A percentile compares a stretch with the other conserved stretches of the same genome.
These are phyloP conservation scores for Plectranthus barbatus DNA, from an alignment of 257 asterid species.

Conservation along the genomic window DNA sequence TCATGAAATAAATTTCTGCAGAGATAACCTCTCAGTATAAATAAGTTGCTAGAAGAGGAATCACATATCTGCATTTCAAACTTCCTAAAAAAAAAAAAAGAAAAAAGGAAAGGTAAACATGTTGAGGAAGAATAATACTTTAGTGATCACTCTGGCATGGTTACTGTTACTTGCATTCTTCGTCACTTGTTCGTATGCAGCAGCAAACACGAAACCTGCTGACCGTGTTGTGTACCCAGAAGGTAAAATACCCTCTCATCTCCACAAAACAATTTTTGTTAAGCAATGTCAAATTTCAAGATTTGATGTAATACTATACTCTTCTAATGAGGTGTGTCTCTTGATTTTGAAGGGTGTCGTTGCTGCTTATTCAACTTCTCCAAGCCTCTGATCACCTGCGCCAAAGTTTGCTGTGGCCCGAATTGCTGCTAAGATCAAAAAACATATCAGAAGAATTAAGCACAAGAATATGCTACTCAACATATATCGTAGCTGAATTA, in stretches of 20 bases:
- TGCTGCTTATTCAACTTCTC: slow-evolving; percentile 30
- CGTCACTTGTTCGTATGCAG: slow-evolving; percentile 21
- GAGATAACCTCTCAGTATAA: neutral
- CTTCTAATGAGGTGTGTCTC: neutral
- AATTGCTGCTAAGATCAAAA: slow-evolving; percentile 26
- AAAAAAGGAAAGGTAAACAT: neutral
- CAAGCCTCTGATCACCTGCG: slow-evolving; percentile 23
- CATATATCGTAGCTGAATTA: neutral
- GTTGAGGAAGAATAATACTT: slow-evolving; percentile 14
- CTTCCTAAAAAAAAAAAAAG: neutral
- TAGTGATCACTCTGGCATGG: slow-evolving; percentile 25
- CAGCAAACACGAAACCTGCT: slow-evolving; percentile 11
- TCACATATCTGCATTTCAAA: neutral
- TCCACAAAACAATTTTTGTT: neutral
- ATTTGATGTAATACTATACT: neutral
- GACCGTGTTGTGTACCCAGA: slow-evolving; percentile 16
- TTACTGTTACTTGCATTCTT: slow-evolving; percentile 23
- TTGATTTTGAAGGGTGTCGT: slow-evolving; percentile 31
- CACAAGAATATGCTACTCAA: neutral
- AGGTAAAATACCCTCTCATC: slow-evolving; percentile 1
- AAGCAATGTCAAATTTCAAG: no score
- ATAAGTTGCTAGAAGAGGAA: slow-evolving; percentile 4
- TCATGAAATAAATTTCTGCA: neutral
- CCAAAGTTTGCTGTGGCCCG: slow-evolving; percentile 19
- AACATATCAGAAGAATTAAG: neutral